These are phyloP conservation scores for Leucogyrophana mollusca DNA, from an alignment of 768 basidiomycete genomes.

Conservation along the genomic window DNA sequence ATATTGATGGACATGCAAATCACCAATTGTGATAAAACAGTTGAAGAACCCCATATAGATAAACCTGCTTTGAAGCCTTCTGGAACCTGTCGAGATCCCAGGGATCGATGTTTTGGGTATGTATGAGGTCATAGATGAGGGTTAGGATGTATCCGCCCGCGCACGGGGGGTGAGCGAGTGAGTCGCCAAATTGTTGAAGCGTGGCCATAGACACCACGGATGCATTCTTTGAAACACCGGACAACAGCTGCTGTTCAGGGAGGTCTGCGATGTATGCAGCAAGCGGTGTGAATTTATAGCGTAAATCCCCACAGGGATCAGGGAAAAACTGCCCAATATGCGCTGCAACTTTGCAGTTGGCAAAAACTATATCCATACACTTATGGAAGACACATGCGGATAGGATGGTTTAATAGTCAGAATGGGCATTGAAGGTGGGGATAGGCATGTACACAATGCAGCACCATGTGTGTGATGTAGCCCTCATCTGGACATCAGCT, in stretches of 20 bases:
- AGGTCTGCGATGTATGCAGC: slow-evolving; percentile 15
- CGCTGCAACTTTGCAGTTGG: slow-evolving; percentile 22
- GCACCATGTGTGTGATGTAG: slow-evolving; percentile 22
- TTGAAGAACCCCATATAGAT: slow-evolving; percentile 28
- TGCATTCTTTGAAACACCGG: slow-evolving; percentile 7
- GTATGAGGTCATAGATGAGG: background rate
- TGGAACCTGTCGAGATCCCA: slow-evolving; percentile 26
- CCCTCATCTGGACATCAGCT: slow-evolving; percentile 18
- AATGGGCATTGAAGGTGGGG: slow-evolving; percentile 17
- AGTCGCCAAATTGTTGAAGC: slow-evolving; percentile 10
- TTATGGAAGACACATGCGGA: slow-evolving; percentile 24
- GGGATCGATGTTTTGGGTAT: slow-evolving; percentile 13
- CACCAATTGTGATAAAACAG: slow-evolving; percentile 26
- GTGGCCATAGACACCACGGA: slow-evolving; percentile 14
- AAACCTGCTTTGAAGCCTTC: slow-evolving; percentile 16
- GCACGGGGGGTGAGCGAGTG: slow-evolving; percentile 3
- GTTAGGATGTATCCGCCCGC: background rate
- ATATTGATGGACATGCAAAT: slow-evolving; percentile 12
- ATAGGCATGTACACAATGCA: slow-evolving; percentile 28
- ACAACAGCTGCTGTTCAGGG: slow-evolving; percentile 13
- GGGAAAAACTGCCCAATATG: slow-evolving; percentile 20
- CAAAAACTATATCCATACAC: slow-evolving; percentile 21
- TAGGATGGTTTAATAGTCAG: slow-evolving; percentile 20
- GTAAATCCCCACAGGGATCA: slow-evolving; percentile 14
- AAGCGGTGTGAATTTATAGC: slow-evolving; percentile 11